These are phyloP conservation scores for Zychaea mexicana DNA, from an alignment of 371 early-diverging fungal genomes.

Conservation along the genomic window DNA sequence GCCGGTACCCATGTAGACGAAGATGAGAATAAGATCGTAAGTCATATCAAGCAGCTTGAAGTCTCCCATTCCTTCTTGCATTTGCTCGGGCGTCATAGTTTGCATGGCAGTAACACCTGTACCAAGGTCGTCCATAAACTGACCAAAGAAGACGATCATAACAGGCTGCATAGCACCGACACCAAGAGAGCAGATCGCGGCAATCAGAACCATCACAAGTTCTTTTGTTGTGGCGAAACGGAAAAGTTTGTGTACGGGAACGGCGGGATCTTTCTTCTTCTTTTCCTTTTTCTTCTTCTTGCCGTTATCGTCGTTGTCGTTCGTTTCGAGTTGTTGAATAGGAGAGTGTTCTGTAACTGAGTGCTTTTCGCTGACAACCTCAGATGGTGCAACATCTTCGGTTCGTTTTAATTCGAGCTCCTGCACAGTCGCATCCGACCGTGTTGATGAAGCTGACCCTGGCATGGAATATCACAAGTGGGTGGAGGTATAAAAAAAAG, in stretches of 20 bases:
- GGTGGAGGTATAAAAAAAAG: not conserved
- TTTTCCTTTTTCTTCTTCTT: constrained; percentile 39
- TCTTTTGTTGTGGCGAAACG: constrained; percentile 37
- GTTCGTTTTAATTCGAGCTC: constrained; percentile 5
- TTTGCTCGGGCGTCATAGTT: not conserved
- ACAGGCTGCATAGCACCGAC: constrained; percentile 48
- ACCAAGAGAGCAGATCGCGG: constrained; percentile 26
- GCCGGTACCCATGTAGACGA: constrained; percentile 52
- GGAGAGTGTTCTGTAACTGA: constrained; percentile 6
- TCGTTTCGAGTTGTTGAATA: not conserved
- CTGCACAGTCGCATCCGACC: constrained; percentile 10
- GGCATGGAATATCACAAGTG: not conserved
- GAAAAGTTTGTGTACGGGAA: constrained; percentile 34
- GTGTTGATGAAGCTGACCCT: constrained; percentile 5
- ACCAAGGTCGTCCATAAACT: constrained; percentile 33
- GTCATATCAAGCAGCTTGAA: constrained; percentile 11
- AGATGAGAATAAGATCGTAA: constrained; percentile 32
- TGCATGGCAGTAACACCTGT: constrained; percentile 6
- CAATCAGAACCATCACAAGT: constrained; percentile 25
- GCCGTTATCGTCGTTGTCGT: constrained; percentile 1
- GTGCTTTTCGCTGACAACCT: not conserved
- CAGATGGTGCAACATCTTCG: not conserved
- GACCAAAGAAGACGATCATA: constrained; percentile 44
- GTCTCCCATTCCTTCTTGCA: no score
- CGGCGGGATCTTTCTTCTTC: constrained; percentile 36